Conservation (phyloP, 2,329 filamentous ascomycete genomes). For the Colletotrichum sp. region DNA sequence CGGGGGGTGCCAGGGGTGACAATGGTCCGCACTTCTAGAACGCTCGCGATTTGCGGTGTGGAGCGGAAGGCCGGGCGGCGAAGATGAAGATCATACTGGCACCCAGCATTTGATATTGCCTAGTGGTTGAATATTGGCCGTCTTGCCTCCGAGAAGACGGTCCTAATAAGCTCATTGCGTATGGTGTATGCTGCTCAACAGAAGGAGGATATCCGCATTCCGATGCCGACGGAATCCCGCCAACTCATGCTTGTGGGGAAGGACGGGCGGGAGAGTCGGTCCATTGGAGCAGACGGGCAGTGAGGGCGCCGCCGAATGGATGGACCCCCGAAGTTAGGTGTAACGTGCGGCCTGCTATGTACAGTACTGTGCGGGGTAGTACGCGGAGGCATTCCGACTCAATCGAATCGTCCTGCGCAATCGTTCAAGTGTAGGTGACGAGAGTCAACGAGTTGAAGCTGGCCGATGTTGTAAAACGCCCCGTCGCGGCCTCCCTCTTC, state of each 20-base stretch:
- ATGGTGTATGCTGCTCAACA: background rate
- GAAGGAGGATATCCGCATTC: background rate
- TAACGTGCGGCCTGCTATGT: background rate
- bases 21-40: slow-evolving; percentile 11
- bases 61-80: background rate
- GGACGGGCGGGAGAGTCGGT: background rate
- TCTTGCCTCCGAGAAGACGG: background rate
- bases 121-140: background rate
- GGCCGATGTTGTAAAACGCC: background rate
- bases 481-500: background rate
- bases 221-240: slow-evolving; percentile 5
- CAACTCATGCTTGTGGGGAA: background rate
- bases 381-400: background rate
- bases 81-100: background rate
- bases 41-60: slow-evolving; percentile 6
- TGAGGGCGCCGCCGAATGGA: background rate
- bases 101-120: background rate
- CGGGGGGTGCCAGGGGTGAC: background rate
- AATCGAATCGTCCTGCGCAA: background rate
- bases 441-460: background rate
- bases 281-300: background rate
- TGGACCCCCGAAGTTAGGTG: background rate
- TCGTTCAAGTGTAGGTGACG: background rate
- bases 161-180: background rate
- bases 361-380: background rate